A percentile compares a stretch with the other conserved stretches of the same genome.
Conservation (phyloP, 495 filamentous ascomycete species). For the Talaromyces wortmannii region DNA sequence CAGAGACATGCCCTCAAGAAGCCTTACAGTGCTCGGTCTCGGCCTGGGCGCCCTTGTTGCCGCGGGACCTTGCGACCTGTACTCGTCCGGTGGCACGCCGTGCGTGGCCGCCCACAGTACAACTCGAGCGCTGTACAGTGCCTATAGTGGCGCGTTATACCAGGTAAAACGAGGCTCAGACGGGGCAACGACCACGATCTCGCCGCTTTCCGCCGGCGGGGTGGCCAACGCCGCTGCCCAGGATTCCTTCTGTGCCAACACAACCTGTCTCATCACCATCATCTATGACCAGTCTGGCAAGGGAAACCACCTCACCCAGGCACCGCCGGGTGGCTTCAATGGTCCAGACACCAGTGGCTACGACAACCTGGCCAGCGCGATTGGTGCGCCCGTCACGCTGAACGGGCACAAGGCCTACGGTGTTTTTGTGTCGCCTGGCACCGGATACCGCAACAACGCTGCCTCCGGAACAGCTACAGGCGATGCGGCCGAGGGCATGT, state of each 20-base stretch:
- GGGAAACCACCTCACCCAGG: slow-evolving; percentile 50
- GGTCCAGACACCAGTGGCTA: slow-evolving; percentile 48
- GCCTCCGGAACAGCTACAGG: slow-evolving; percentile 43
- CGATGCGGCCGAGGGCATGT: slow-evolving; percentile 49
- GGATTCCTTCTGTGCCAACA: slow-evolving; percentile 48
- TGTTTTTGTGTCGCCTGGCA: slow-evolving; percentile 48
- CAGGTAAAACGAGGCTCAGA: slow-evolving; percentile 48
- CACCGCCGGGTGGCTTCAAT: slow-evolving; percentile 42
- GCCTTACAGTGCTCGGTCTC: slow-evolving; percentile 23
- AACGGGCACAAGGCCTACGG: slow-evolving; percentile 54
- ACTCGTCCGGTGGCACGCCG: slow-evolving; percentile 42
- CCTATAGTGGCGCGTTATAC: slow-evolving; percentile 44
- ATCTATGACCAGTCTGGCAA: slow-evolving; percentile 55
- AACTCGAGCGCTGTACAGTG: slow-evolving; percentile 50
- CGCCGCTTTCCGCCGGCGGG: slow-evolving; percentile 41
- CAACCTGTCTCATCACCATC: slow-evolving; percentile 50
- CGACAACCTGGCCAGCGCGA: slow-evolving; percentile 48
- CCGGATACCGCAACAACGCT: slow-evolving; percentile 48
- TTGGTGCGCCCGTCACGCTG: slow-evolving; percentile 49
- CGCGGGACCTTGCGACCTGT: slow-evolving; percentile 51
- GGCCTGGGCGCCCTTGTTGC: slow-evolving; percentile 29
- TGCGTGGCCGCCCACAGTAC: slow-evolving; percentile 54
- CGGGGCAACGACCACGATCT: slow-evolving; percentile 33
- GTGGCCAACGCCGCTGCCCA: slow-evolving; percentile 50
- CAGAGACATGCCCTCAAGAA: too few relatives aligned